A percentile compares a stretch with the other conserved stretches of the same genome.
phyloP scores from a whole-genome alignment of 768 basidiomycete genomes.

The Rhodotorula toruloides region DNA sequence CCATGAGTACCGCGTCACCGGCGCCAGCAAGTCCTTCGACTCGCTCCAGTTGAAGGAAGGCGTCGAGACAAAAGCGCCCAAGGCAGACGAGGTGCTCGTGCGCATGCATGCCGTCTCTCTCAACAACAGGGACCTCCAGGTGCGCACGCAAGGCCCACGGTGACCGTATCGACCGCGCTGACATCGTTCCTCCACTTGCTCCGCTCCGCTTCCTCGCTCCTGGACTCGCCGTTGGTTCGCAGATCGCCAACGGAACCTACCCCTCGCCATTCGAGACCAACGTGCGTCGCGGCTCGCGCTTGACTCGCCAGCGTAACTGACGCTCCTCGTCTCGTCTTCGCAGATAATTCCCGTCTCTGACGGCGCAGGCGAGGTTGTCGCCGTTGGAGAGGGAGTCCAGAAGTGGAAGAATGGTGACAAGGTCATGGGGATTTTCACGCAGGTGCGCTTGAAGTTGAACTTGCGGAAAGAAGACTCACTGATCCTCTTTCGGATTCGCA shows the following conservation, averaged over 20 bases:
- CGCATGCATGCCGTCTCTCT: not conserved
- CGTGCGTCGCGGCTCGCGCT: not conserved
- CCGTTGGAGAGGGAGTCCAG: not conserved
- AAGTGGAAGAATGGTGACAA: conserved; percentile 4
- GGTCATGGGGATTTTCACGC: not conserved
- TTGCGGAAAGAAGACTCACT: too few species aligned
- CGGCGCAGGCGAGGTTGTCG: not conserved
- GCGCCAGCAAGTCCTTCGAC: not conserved
- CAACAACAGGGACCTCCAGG: conserved; percentile 8
- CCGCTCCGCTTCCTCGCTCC: not conserved
- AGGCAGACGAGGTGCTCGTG: not conserved
- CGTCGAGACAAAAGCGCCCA: not conserved
- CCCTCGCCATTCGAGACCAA: not conserved
- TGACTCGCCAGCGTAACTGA: not conserved
- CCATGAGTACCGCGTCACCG: not conserved
- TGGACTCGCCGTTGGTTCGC: too few species aligned
- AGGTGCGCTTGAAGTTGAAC: too few species aligned
- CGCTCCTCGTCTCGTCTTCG: not conserved
- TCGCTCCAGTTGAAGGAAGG: not conserved
- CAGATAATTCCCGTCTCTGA: conserved; percentile 1
- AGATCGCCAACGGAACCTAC: not conserved
- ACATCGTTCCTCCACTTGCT: not conserved
- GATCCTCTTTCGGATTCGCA: too few species aligned
- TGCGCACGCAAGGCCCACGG: not conserved
- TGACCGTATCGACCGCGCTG: too few species aligned